Percentiles rank a stretch among this genome's conserved stretches.
phyloP scores from a whole-genome alignment of 2,329 filamentous ascomycete species.

The Cladosporium sp. region DNA sequence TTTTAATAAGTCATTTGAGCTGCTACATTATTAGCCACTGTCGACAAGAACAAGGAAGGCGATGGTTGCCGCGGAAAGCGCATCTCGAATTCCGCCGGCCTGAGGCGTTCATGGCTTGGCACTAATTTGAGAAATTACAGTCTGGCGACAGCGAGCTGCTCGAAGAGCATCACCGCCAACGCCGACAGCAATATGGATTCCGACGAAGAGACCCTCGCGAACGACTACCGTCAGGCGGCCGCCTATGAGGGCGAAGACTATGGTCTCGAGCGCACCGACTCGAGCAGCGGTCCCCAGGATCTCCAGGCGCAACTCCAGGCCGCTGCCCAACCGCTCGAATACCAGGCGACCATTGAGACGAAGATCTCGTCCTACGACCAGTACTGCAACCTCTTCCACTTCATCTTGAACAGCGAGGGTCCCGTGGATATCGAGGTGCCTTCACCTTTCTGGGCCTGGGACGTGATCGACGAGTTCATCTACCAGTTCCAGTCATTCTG shows the following conservation, averaged over 20 bases:
- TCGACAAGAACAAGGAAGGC: background rate
- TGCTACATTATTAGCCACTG: background rate
- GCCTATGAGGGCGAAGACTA: constrained; percentile 64
- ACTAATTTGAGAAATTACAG: constrained; percentile 6
- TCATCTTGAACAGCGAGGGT: constrained; percentile 98
- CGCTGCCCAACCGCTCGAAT: constrained; percentile 92
- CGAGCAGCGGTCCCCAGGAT: constrained; percentile 76
- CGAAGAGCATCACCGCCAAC: background rate
- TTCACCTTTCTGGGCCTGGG: constrained; percentile 99
- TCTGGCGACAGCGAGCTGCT: background rate
- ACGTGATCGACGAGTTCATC: constrained; percentile 99
- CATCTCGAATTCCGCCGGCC: background rate
- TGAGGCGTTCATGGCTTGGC: background rate
- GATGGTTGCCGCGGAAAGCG: background rate
- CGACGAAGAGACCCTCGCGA: constrained; percentile 93
- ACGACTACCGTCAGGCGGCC: constrained; percentile 95
- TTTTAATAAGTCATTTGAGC: no score
- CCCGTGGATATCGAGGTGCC: constrained; percentile 95
- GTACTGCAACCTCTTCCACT: constrained; percentile 99
- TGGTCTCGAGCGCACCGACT: constrained; percentile 70
- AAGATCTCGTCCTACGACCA: constrained; percentile 99
- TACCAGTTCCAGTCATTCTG: constrained; percentile 99
- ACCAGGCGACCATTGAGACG: constrained; percentile 90
- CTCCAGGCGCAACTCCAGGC: constrained; percentile 89
- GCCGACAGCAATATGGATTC: constrained; percentile 56